These are phyloP conservation scores for Casaregolazyma suthepensis DNA, from an alignment of 1,139 yeast genomes.

Conservation along the genomic window DNA sequence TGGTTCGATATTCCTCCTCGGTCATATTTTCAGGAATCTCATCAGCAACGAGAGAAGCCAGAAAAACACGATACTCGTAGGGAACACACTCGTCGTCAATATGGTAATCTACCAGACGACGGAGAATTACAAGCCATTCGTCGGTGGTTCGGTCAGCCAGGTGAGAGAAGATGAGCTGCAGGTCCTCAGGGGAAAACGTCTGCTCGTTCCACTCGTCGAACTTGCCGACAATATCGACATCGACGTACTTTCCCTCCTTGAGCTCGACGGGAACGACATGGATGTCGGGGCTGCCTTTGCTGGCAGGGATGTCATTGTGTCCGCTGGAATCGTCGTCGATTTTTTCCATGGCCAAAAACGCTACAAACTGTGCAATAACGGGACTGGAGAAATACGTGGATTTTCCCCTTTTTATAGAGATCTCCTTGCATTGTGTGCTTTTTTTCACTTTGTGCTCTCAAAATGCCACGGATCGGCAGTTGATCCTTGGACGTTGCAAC, in stretches of 20 bases:
- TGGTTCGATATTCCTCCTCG: conserved; percentile 30
- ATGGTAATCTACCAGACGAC: conserved; percentile 38
- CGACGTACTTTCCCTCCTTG: background rate
- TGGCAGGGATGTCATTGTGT: background rate
- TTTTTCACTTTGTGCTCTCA: background rate
- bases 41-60: conserved; percentile 24
- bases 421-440: background rate
- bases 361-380: background rate
- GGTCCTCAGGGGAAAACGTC: background rate
- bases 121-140: conserved; percentile 29
- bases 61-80: conserved; percentile 30
- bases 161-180: background rate
- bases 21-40: conserved; percentile 10
- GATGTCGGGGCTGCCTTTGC: background rate
- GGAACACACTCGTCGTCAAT: conserved; percentile 47
- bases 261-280: background rate
- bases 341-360: background rate
- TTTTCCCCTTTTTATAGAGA: background rate
- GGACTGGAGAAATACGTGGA: background rate
- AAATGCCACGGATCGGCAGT: background rate
- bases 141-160: background rate
- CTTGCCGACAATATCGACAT: background rate
- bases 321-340: background rate
- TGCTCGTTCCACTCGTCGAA: background rate
- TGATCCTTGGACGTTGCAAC: background rate